Percentiles rank a stretch among this genome's conserved stretches.
These are phyloP conservation scores for Tuber calosporum DNA, from an alignment of 495 filamentous ascomycete species.

Conservation along the genomic window DNA sequence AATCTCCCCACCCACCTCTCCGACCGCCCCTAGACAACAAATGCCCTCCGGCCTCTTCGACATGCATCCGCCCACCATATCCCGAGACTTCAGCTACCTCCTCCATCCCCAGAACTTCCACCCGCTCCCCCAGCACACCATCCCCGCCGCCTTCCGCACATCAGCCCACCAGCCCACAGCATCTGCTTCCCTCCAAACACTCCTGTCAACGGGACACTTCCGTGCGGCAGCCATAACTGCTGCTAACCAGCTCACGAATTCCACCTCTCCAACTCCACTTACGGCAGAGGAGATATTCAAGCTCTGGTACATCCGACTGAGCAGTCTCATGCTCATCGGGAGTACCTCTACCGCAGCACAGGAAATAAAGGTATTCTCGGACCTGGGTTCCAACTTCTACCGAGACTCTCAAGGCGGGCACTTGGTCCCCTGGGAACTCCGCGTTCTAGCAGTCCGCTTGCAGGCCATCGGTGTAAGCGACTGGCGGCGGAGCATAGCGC, in stretches of 20 bases:
- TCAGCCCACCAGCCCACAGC: slow-evolving; percentile 46
- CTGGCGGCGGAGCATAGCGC: slow-evolving; percentile 71
- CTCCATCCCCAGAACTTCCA: slow-evolving; percentile 74
- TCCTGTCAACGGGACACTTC: slow-evolving; percentile 57
- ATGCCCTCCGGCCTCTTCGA: slow-evolving; percentile 16
- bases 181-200: slow-evolving; percentile 48
- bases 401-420: slow-evolving; percentile 46
- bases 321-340: slow-evolving; percentile 68
- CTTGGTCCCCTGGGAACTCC: slow-evolving; percentile 78
- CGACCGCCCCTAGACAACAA: slow-evolving; percentile 23
- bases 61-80: slow-evolving; percentile 41
- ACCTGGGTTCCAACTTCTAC: slow-evolving; percentile 66
- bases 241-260: slow-evolving; percentile 53
- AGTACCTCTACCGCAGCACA: slow-evolving; percentile 65
- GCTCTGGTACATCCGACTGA: slow-evolving; percentile 72
- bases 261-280: slow-evolving; percentile 47
- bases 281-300: slow-evolving; percentile 62
- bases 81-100: slow-evolving; percentile 72
- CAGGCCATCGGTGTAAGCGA: slow-evolving; percentile 80
- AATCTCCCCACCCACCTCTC: slow-evolving; percentile 17
- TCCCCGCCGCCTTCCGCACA: slow-evolving; percentile 58
- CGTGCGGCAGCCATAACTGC: slow-evolving; percentile 67
- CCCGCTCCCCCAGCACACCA: slow-evolving; percentile 58
- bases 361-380: slow-evolving; percentile 76
- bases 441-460: slow-evolving; percentile 70